These are phyloP conservation scores for Cladophialophora yegresii DNA, from an alignment of 2,329 filamentous ascomycete species.

Conservation along the genomic window DNA sequence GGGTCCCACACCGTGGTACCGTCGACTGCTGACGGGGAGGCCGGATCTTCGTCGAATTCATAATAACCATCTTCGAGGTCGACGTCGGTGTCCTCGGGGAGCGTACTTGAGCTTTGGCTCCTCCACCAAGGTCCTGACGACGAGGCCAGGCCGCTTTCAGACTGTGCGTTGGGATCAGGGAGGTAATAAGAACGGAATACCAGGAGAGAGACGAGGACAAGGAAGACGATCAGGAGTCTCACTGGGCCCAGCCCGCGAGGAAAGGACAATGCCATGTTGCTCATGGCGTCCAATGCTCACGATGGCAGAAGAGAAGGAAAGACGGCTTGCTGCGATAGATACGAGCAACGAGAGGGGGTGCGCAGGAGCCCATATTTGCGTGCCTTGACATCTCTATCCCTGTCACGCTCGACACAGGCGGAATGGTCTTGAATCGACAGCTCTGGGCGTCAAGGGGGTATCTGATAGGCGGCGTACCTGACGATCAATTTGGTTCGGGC, in stretches of 20 bases:
- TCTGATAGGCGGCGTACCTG: conserved; percentile 9
- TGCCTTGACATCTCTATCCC: not conserved
- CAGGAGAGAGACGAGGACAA: conserved; percentile 22
- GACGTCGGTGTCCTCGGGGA: conserved; percentile 18
- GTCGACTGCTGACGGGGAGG: not conserved
- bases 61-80: conserved; percentile 12
- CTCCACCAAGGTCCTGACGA: conserved; percentile 13
- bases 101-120: not conserved
- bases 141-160: conserved; percentile 5
- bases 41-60: not conserved
- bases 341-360: not conserved
- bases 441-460: not conserved
- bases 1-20: not conserved
- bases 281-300: not conserved
- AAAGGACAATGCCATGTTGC: conserved; percentile 26
- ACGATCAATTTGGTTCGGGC: conserved; percentile 3
- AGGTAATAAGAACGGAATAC: conserved; percentile 29
- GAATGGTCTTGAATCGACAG: not conserved
- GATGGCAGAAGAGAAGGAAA: not conserved
- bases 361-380: conserved; percentile 2
- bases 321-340: not conserved
- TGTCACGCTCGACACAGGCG: not conserved
- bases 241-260: conserved; percentile 26
- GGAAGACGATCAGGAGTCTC: conserved; percentile 23
- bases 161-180: conserved; percentile 11